phyloP scores from a whole-genome alignment of 257 asterid species.

The Catharanthus roseus region DNA sequence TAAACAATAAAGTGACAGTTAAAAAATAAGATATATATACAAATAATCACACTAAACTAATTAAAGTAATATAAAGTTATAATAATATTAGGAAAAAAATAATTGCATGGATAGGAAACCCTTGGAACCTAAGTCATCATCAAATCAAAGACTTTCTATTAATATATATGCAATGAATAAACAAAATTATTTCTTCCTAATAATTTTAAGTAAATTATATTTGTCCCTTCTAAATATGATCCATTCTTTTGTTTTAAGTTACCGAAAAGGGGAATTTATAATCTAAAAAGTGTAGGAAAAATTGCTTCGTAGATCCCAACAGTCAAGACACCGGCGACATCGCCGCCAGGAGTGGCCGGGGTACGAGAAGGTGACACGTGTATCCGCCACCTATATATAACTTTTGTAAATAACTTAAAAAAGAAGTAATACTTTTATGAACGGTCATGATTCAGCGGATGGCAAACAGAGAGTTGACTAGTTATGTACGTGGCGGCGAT shows the following conservation, averaged over 20 bases:
- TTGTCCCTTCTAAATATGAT: slow-evolving; percentile 16
- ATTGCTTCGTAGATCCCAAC: slow-evolving; percentile 49
- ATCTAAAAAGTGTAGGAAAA: slow-evolving; percentile 8
- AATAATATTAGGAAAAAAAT: not conserved
- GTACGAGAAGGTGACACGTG: slow-evolving; percentile 24
- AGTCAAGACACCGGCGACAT: slow-evolving; percentile 38
- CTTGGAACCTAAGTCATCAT: slow-evolving; percentile 21
- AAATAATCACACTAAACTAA: not conserved
- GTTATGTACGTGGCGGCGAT: slow-evolving; percentile 28
- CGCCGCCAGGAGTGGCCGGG: slow-evolving; percentile 45
- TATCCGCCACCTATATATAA: slow-evolving; percentile 26
- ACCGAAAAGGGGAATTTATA: slow-evolving; percentile 3
- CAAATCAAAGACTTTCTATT: slow-evolving; percentile 20
- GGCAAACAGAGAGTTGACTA: slow-evolving; percentile 33
- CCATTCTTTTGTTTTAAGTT: slow-evolving; percentile 5
- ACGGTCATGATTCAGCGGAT: slow-evolving; percentile 19
- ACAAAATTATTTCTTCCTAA: slow-evolving; percentile 4
- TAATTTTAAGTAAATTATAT: slow-evolving; percentile 16
- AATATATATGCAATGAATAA: not conserved
- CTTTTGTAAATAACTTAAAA: slow-evolving; percentile 23
- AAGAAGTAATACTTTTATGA: slow-evolving; percentile 29
- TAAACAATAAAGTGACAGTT: too few relatives aligned
- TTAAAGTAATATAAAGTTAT: not conserved
- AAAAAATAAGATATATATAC: too few relatives aligned
- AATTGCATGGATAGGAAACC: slow-evolving; percentile 31